Conservation (phyloP, 306 rosid species). For the Cajanus cajan region DNA sequence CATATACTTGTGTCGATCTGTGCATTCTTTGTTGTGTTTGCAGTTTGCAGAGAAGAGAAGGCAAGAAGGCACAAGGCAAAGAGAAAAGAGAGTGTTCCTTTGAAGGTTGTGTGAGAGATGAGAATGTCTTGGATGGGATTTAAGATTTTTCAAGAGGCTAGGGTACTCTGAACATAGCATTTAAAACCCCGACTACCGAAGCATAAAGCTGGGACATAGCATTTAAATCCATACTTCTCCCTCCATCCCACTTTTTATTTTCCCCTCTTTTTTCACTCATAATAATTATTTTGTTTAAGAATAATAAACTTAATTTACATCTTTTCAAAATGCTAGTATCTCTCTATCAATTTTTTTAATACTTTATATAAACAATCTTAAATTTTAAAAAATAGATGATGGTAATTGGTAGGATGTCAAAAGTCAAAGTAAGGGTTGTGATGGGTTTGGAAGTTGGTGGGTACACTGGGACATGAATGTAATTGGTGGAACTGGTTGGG, state of each 20-base stretch:
- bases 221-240: conserved; percentile 48
- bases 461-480: neutral
- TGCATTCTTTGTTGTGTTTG: neutral
- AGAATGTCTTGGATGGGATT: conserved; percentile 45
- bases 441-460: neutral
- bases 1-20: conserved; percentile 27
- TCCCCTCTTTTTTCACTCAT: neutral
- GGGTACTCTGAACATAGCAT: conserved; percentile 47
- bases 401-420: neutral
- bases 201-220: conserved; percentile 63
- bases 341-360: neutral
- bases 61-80: neutral
- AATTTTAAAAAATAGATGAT: neutral
- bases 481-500: neutral
- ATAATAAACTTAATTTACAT: neutral
- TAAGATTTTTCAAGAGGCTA: conserved; percentile 38
- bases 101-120: conserved; percentile 37
- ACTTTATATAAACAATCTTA: neutral
- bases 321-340: neutral
- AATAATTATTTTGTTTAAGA: neutral
- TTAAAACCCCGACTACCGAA: conserved; percentile 69
- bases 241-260: conserved; percentile 29
- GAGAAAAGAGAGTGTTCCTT: neutral
- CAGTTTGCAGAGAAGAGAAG: conserved; percentile 3
- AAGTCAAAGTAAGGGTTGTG: neutral